Evolutionary conservation across 1,284 basidiomycete genomes (phyloP).

Genomic region (Ceratobasidium sp.): DNA sequence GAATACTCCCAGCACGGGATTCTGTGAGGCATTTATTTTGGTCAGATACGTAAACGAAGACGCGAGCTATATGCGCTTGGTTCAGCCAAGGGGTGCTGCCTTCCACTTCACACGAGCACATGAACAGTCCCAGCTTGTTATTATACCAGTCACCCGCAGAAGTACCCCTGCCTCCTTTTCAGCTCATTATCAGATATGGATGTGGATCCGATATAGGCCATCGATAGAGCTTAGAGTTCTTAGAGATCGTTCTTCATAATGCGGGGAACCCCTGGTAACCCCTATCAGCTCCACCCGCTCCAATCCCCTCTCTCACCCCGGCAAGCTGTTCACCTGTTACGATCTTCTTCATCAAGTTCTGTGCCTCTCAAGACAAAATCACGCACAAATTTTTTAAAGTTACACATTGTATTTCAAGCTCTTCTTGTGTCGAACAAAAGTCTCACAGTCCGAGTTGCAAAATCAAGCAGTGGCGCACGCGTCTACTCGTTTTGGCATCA

Average conservation of each 20-base stretch:
- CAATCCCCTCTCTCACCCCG: not conserved
- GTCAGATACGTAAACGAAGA: not conserved
- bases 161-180: not conserved
- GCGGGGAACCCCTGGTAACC: constrained; percentile 9
- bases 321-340: not conserved
- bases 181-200: not conserved
- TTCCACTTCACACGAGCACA: too few species aligned
- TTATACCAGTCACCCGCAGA: too few species aligned
- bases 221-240: not conserved
- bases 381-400: not conserved
- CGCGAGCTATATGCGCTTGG: not conserved
- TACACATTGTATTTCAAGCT: not conserved
- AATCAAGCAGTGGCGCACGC: constrained; percentile 12
- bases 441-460: not conserved
- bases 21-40: not conserved
- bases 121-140: too few species aligned
- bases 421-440: constrained; percentile 1
- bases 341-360: not conserved
- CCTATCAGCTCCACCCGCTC: constrained; percentile 32
- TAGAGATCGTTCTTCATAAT: not conserved
- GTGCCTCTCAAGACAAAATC: not conserved
- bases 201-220: not conserved
- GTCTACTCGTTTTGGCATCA: not conserved
- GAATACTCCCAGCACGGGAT: not conserved
- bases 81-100: not conserved